Evolutionary conservation across 2,329 filamentous ascomycete species (phyloP), one percentile per base, ranked within the genome.

Genomic region (Hortaea werneckii): DNA sequence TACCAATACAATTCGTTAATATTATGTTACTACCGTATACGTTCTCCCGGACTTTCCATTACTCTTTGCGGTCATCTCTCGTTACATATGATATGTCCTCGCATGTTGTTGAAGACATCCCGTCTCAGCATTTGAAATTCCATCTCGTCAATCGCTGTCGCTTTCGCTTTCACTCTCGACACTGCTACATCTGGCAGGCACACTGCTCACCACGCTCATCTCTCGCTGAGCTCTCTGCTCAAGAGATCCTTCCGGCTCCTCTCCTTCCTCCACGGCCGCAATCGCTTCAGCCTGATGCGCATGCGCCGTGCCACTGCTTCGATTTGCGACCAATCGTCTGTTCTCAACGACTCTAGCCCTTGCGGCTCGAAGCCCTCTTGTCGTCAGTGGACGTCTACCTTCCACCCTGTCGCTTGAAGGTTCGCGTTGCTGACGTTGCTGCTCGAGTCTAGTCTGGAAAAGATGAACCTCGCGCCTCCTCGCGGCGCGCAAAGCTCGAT

Each of bases 181-280:
- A 35, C 32, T 35, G n/a, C 32, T 35, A 35, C 9, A 12, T 12
- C 32, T 12, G 32, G 32, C 32, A 35, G 37, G 37, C 40, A 38
- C 40, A 28, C 41, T 42, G 26, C 28, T 32, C 39, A 40, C 43
- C 45, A 30, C 35, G 41, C 45, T 40, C 27, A 40, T 35, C 35
- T 44, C 35, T 34, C 37, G 8, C 11, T 42, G 20, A 20, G 20
- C n/a, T 12, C 37, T 37, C n/a, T 35, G 27, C 30, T 26, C 44
- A 10, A 34, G 9, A 20, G 20, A 13, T 20, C 4, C 27, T 11
- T 39, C 40, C 35, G 11, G 28, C 26, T 29, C 45, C n/a, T 30
- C 32, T 9, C 13, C 9, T 9, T 20, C 37, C 11, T 26, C 8
- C 11, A 10, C 8, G 9, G 37, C 37, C 11, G 11, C 37, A 39